Conservation (phyloP, 1,139 yeast genomes). For the Blastobotrys malaysiensis region DNA sequence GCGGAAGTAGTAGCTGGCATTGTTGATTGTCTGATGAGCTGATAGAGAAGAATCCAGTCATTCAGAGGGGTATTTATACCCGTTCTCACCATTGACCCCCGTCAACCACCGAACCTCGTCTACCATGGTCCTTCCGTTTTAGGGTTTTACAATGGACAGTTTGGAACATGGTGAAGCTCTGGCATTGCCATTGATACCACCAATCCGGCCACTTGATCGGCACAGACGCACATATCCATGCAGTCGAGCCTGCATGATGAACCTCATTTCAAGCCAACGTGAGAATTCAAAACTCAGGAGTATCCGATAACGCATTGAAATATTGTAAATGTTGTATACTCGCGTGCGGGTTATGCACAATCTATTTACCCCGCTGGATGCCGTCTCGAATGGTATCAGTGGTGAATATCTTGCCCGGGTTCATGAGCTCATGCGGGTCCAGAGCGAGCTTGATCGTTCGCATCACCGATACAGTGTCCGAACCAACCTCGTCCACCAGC, state of each 20-base stretch:
- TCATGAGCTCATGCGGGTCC: conserved; percentile 67
- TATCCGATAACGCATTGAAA: no score
- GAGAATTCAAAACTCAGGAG: no score
- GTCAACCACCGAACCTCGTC: not conserved
- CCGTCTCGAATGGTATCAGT: conserved; percentile 19
- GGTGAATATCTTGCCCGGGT: conserved; percentile 69
- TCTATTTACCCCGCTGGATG: not conserved
- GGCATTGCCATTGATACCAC: not conserved
- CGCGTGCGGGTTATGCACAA: no score
- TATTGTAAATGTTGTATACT: no score
- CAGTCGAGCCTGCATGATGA: not conserved
- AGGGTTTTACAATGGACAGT: not conserved
- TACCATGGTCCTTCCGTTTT: not conserved
- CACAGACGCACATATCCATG: not conserved
- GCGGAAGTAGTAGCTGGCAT: not conserved
- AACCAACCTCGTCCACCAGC: conserved; percentile 61
- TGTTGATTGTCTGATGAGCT: not conserved
- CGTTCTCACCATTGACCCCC: not conserved
- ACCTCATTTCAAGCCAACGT: not conserved
- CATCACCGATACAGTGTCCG: conserved; percentile 63
- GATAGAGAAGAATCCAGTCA: not conserved
- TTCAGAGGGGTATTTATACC: not conserved
- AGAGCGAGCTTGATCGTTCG: conserved; percentile 64
- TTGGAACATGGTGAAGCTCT: not conserved
- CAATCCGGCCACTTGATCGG: not conserved